Evolutionary conservation across 257 asterid species (phyloP), one percentile per base, ranked within the genome.

Genomic region (Lantana camara): DNA sequence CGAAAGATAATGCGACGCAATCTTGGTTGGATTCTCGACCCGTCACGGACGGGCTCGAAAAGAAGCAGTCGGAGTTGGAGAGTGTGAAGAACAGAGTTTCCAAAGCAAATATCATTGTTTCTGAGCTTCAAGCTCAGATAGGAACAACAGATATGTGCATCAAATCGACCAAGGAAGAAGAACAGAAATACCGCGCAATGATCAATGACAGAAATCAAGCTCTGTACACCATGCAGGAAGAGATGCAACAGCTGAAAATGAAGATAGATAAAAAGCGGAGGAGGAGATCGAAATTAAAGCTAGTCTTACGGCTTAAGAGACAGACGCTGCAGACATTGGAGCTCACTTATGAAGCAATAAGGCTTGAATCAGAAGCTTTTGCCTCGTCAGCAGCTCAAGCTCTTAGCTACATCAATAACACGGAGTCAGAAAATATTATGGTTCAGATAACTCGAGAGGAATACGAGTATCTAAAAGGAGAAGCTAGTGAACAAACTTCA

Each of bases 21-120:
- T 82, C 92, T 21, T 87, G 85, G 89, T 56, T 84, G 52, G 95
- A 86, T 34, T 83, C 95, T 30, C 79, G 81, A 44, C 87, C 92
- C 32, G 49, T 84, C 10, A 78, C 84, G 12, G 91, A 82, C 16
- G 80, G 82, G 69, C 89, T 87, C n/a, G 84, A 87, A 42, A 84
- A 75, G 59, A 75, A 65, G 69, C 83, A 85, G 24, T 73, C 79
- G 6, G 85, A 76, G 58, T 74, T 84, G 11, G 76, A 38, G 20
- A 70, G 27, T 34, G 60, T 73, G 42, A 73, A 70, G 51, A 68
- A 24, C 44, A 46, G 73, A 59, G 56, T 77, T 29, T 5, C 29
- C 22, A 65, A 73, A 34, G 66, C 72, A 1, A 74, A 67, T 17
- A 11, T 35, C 16, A 23, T 63, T 21, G 53, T 73, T 30, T 23